phyloP scores from a whole-genome alignment of 176 grass and related monocot genomes.

The Oryza longistaminata region DNA sequence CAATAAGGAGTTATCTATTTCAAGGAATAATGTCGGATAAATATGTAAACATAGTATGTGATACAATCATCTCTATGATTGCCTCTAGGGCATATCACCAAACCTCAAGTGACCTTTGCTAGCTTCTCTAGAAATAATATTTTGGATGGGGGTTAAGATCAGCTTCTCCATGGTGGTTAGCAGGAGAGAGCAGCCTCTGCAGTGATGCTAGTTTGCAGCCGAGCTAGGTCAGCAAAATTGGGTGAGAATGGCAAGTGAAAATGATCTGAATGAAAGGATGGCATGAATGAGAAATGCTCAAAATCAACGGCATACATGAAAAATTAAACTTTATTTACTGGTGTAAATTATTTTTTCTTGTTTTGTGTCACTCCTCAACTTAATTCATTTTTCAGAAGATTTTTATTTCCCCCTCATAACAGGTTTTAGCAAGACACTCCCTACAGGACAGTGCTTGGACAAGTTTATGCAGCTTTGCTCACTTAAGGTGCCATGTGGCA shows the following conservation, averaged over 20 bases:
- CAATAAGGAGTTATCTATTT: too few relatives aligned
- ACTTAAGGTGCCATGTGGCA: conserved; percentile 58
- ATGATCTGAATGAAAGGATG: background rate
- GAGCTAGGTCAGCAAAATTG: background rate
- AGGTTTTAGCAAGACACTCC: conserved; percentile 73
- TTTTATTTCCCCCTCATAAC: background rate
- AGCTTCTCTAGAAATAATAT: background rate
- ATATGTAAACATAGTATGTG: too few relatives aligned
- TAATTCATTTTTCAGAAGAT: conserved; percentile 7
- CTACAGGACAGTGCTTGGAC: conserved; percentile 55
- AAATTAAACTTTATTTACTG: background rate
- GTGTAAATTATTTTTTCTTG: background rate
- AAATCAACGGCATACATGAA: background rate
- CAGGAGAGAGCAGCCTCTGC: too few relatives aligned
- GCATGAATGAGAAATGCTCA: background rate
- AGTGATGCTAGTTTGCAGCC: too few relatives aligned
- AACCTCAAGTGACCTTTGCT: background rate
- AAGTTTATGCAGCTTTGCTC: conserved; percentile 67
- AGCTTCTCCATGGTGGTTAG: too few relatives aligned
- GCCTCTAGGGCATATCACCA: too few relatives aligned
- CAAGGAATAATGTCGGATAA: too few relatives aligned
- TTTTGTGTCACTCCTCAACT: background rate
- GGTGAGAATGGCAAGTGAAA: background rate
- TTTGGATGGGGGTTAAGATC: background rate
- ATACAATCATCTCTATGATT: too few relatives aligned